Conservation (phyloP, 1,284 basidiomycete species). For the Malassezia restricta region DNA sequence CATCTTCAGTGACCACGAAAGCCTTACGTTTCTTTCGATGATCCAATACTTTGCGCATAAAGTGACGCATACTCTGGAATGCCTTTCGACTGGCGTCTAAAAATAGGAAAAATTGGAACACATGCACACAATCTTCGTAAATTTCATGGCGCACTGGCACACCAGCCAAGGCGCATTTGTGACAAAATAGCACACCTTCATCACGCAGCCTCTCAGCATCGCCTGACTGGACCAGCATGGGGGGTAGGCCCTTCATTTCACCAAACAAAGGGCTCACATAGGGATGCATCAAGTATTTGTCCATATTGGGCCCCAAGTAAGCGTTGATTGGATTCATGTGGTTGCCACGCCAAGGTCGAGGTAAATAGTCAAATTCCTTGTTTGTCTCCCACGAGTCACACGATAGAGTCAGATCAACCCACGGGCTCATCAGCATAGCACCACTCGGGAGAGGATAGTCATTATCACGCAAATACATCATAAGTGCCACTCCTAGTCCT, state of each 20-base stretch:
- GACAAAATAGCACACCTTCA: conserved; percentile 80
- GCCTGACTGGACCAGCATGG: conserved; percentile 80
- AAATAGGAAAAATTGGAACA: conserved; percentile 45
- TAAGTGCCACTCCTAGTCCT: conserved; percentile 67
- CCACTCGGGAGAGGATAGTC: conserved; percentile 37
- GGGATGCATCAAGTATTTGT: conserved; percentile 81
- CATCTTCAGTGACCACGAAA: conserved; percentile 55
- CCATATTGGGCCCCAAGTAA: conserved; percentile 71
- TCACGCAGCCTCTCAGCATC: conserved; percentile 88
- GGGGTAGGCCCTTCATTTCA: conserved; percentile 71
- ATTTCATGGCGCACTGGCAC: conserved; percentile 81
- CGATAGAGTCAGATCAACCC: conserved; percentile 71
- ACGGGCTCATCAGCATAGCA: conserved; percentile 43
- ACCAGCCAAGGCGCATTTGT: conserved; percentile 78
- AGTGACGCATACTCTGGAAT: conserved; percentile 42
- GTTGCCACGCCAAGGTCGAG: conserved; percentile 55
- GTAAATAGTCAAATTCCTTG: conserved; percentile 52
- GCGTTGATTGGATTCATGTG: conserved; percentile 85
- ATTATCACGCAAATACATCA: conserved; percentile 66
- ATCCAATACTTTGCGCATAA: conserved; percentile 43
- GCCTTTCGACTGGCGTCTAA: conserved; percentile 44
- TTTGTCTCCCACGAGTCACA: conserved; percentile 97
- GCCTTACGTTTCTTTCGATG: conserved; percentile 26
- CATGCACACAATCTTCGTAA: conserved; percentile 68
- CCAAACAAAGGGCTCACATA: conserved; percentile 87